Percentiles rank a stretch among this genome's conserved stretches.
phyloP scores from a whole-genome alignment of 2,329 filamentous ascomycete genomes.

The Camillea tinctor region DNA sequence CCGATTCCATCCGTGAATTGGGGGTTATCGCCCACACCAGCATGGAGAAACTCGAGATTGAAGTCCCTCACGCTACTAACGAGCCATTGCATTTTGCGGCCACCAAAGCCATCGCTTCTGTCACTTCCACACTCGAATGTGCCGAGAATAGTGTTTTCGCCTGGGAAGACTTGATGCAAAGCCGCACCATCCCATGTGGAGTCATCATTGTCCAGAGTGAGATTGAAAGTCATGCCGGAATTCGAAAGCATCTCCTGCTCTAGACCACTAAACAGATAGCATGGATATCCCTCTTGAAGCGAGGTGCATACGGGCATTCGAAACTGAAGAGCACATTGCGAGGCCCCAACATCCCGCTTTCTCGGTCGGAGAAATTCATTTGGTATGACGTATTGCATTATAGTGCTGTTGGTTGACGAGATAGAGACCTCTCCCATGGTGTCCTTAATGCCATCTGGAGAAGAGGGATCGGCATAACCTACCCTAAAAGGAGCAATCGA shows the following conservation, averaged over 20 bases:
- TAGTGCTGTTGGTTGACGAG: constrained; percentile 21
- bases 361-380: constrained; percentile 15
- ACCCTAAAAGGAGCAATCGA: constrained; percentile 27
- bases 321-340: constrained; percentile 32
- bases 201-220: constrained; percentile 18
- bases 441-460: constrained; percentile 13
- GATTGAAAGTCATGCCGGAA: constrained; percentile 30
- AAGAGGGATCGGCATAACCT: constrained; percentile 16
- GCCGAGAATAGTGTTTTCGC: constrained; percentile 25
- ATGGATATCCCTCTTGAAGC: constrained; percentile 32
- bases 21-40: constrained; percentile 25
- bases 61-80: constrained; percentile 30
- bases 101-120: constrained; percentile 5
- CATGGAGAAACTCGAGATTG: constrained; percentile 30
- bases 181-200: constrained; percentile 26
- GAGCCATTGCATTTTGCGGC: constrained; percentile 27
- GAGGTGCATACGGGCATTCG: constrained; percentile 31
- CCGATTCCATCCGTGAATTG: constrained; percentile 31
- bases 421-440: constrained; percentile 21
- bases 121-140: constrained; percentile 28
- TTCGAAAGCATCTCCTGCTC: constrained; percentile 30
- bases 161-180: constrained; percentile 31
- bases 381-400: constrained; percentile 27
- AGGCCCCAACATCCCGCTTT: constrained; percentile 1
- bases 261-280: constrained; percentile 31